phyloP scores from a whole-genome alignment of 352 stramenopile genomes.

The Globisporangium middletonii region DNA sequence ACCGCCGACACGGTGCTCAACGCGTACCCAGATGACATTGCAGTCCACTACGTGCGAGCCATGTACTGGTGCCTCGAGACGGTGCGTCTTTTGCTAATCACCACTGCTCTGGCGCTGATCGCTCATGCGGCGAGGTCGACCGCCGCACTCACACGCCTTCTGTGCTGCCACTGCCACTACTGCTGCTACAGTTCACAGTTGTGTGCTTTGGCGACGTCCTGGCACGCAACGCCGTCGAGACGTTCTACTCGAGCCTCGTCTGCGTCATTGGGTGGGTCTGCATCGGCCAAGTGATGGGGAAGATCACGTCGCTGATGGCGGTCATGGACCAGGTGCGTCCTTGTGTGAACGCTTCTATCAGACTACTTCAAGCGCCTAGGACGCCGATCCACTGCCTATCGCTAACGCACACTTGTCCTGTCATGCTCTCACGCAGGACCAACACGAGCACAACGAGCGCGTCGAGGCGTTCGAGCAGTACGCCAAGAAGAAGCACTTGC shows the following conservation, averaged over 20 bases:
- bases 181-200: constrained; percentile 16
- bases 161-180: not conserved
- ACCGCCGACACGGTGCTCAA: constrained; percentile 13
- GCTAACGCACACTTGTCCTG: not conserved
- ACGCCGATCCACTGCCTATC: not conserved
- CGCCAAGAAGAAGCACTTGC: constrained; percentile 16
- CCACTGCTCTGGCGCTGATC: not conserved
- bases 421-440: constrained; percentile 1
- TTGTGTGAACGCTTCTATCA: not conserved
- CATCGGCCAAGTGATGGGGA: constrained; percentile 20
- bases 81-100: constrained; percentile 1
- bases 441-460: constrained; percentile 17
- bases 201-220: constrained; percentile 23
- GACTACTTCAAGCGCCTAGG: not conserved
- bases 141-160: not conserved
- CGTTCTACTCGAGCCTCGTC: constrained; percentile 10
- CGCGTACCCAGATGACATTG: constrained; percentile 9
- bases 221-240: constrained; percentile 15
- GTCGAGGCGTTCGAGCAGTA: constrained; percentile 26
- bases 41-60: constrained; percentile 16
- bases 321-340: constrained; percentile 15
- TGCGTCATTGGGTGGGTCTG: constrained; percentile 23
- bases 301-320: constrained; percentile 20
- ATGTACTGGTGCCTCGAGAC: constrained; percentile 24
- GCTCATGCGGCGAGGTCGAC: too few species aligned